Conservation (phyloP, 2,329 filamentous ascomycete species). For the Furcasterigmium furcatum region DNA sequence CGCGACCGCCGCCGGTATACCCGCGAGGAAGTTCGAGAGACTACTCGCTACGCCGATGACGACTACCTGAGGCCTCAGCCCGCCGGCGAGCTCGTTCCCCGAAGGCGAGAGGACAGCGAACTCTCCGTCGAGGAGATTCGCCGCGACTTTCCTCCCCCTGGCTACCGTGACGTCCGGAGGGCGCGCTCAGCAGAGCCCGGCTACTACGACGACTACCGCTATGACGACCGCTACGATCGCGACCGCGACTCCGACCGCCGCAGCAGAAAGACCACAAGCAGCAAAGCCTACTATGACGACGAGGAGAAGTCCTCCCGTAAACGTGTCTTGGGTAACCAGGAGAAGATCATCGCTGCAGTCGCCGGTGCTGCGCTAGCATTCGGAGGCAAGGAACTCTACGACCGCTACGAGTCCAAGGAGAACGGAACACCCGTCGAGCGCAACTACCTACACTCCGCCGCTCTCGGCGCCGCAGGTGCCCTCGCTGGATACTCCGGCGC, state of each 20-base stretch:
- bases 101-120: slow-evolving; percentile 69
- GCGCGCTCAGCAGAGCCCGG: slow-evolving; percentile 61
- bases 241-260: slow-evolving; percentile 26
- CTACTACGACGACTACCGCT: slow-evolving; percentile 50
- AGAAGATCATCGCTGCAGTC: slow-evolving; percentile 65
- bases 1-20: slow-evolving; percentile 44
- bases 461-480: slow-evolving; percentile 61
- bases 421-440: slow-evolving; percentile 49
- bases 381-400: slow-evolving; percentile 63
- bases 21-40: slow-evolving; percentile 50
- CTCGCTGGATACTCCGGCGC: slow-evolving; percentile 62
- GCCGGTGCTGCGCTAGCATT: slow-evolving; percentile 62
- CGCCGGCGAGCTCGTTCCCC: slow-evolving; percentile 52
- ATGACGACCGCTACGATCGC: slow-evolving; percentile 42
- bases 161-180: slow-evolving; percentile 52
- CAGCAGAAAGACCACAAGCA: slow-evolving; percentile 46
- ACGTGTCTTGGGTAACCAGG: slow-evolving; percentile 57
- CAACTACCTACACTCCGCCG: slow-evolving; percentile 57
- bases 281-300: slow-evolving; percentile 52
- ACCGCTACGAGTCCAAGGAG: slow-evolving; percentile 55
- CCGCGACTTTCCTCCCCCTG: slow-evolving; percentile 78
- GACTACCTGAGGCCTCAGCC: slow-evolving; percentile 40
- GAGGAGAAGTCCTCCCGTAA: slow-evolving; percentile 48
- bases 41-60: slow-evolving; percentile 52
- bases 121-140: slow-evolving; percentile 77